phyloP scores from a whole-genome alignment of 2,329 filamentous ascomycete genomes.

The Phoma sp. region DNA sequence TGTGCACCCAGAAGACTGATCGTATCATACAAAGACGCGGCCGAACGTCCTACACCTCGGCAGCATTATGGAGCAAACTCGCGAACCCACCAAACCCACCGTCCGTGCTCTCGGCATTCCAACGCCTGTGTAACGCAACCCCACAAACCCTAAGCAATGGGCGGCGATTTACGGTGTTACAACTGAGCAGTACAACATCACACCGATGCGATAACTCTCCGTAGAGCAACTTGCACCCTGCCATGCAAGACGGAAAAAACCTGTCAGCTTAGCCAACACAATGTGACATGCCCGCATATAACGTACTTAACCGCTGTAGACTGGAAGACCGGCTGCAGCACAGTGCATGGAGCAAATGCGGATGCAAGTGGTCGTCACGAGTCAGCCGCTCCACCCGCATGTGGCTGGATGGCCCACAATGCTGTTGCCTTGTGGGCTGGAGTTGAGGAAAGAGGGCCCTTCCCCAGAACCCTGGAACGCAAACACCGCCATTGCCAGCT shows the following conservation, averaged over 20 bases:
- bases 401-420: slow-evolving; percentile 6
- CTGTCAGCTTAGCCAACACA: slow-evolving; percentile 25
- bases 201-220: not conserved
- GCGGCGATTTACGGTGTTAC: slow-evolving; percentile 3
- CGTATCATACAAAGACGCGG: too few relatives aligned
- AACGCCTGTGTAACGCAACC: not conserved
- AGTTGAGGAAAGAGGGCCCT: not conserved
- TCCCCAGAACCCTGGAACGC: slow-evolving; percentile 1
- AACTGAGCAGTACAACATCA: not conserved
- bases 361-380: slow-evolving; percentile 26
- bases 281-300: slow-evolving; percentile 32
- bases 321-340: slow-evolving; percentile 24
- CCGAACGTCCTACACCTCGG: too few relatives aligned
- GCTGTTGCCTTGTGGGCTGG: slow-evolving; percentile 11
- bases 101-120: not conserved
- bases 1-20: too few relatives aligned
- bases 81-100: too few relatives aligned
- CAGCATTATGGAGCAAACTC: too few relatives aligned
- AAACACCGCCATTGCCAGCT: slow-evolving; percentile 3
- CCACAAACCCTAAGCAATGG: not conserved
- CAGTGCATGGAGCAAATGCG: slow-evolving; percentile 16
- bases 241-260: not conserved
- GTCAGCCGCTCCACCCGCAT: slow-evolving; percentile 15
- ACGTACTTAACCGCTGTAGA: slow-evolving; percentile 34
- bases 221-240: slow-evolving; percentile 1